Percentiles rank a stretch among this genome's conserved stretches.
Conservation (phyloP, 805 yeast species). For the Blastobotrys parvus region DNA sequence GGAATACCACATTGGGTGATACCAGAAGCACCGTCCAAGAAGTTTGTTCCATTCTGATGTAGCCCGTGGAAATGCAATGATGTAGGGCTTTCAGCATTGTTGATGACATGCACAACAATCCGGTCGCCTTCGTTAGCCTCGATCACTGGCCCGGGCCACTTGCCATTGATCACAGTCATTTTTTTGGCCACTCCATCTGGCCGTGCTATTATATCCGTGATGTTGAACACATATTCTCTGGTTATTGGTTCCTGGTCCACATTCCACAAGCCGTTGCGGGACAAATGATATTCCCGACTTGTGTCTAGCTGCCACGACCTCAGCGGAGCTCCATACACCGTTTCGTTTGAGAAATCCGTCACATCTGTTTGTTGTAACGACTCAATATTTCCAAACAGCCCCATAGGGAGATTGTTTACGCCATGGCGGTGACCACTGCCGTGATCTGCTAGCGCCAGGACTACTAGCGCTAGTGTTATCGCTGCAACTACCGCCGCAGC, state of each 20-base stretch:
- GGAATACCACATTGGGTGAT: conserved; percentile 45
- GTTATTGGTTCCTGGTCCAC: conserved; percentile 9
- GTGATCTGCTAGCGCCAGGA: too few species aligned
- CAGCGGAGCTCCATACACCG: conserved; percentile 12
- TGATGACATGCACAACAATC: conserved; percentile 31
- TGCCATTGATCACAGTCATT: conserved; percentile 34
- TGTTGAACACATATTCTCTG: conserved; percentile 16
- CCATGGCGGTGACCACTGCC: too few species aligned
- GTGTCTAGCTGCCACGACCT: conserved; percentile 26
- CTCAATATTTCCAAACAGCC: background rate
- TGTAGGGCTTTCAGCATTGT: conserved; percentile 32
- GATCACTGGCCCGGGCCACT: conserved; percentile 44
- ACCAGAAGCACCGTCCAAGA: conserved; percentile 44
- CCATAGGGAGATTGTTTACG: background rate
- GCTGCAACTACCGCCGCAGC: too few species aligned
- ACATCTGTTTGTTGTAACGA: background rate
- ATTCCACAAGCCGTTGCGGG: conserved; percentile 13
- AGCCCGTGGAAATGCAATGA: conserved; percentile 50
- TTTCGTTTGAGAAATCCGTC: background rate
- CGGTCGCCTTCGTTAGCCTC: conserved; percentile 33
- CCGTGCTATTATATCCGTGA: conserved; percentile 15
- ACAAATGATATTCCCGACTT: conserved; percentile 18
- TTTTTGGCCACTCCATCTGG: conserved; percentile 24
- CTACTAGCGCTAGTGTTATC: too few species aligned
- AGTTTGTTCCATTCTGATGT: conserved; percentile 37